These are phyloP conservation scores for Hymenoscyphus repandus DNA, from an alignment of 2,329 filamentous ascomycete genomes.

Conservation along the genomic window DNA sequence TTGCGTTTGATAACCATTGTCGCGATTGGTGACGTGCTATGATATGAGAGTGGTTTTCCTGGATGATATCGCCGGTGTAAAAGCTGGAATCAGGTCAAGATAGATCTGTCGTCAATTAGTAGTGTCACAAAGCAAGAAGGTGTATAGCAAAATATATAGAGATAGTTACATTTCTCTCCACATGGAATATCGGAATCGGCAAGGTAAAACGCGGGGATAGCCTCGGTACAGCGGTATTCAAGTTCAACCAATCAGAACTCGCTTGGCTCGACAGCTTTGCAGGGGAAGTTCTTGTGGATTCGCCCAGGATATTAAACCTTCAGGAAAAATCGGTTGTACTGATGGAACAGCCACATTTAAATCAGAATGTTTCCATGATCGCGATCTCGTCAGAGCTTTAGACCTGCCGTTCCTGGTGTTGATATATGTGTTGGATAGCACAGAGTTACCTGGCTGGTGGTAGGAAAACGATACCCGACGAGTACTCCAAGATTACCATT, in stretches of 20 bases:
- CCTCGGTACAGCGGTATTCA: background rate
- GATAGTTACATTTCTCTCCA: background rate
- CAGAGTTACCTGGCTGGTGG: no score
- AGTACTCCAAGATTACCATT: no score
- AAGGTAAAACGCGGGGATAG: conserved; percentile 1
- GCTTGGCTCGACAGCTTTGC: background rate
- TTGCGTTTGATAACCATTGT: conserved; percentile 26
- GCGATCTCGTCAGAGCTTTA: no score
- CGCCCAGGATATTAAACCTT: no score
- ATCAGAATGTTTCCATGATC: no score
- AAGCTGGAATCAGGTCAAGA: no score
- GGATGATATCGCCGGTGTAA: background rate
- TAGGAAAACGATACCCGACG: no score
- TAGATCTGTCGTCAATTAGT: no score
- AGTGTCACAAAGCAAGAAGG: background rate
- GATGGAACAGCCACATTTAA: background rate
- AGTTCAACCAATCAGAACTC: background rate
- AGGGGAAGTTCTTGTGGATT: background rate
- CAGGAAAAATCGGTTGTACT: background rate
- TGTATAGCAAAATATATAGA: background rate
- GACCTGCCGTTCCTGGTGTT: no score
- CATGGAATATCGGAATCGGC: background rate
- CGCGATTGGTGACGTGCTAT: background rate
- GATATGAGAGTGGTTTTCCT: background rate
- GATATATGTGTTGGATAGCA: no score